Base-by-base conservation (phyloP, 2,329 filamentous ascomycete genomes). In the Magnaporthiopsis incrustans region DNA sequence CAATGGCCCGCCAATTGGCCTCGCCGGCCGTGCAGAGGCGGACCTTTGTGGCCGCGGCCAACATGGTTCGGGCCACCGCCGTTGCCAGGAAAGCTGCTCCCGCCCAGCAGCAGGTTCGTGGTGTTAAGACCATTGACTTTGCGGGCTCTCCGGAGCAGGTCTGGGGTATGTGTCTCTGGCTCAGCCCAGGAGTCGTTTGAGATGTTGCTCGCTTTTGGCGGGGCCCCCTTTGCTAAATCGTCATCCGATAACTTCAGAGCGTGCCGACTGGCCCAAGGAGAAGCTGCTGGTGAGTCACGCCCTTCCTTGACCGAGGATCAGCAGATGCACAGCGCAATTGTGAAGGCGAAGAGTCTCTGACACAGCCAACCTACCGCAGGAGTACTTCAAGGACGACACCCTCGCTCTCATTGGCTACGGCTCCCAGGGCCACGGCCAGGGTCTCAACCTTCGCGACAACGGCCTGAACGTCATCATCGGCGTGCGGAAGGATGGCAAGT, bases 311-410 rank as follows among this genome's bases (percentile, higher is more conserved):
- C 44, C 44, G 44, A n/a, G 44, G 22, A 53, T n/a, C 6, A 25
- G n/a, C 18, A 7, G 4, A 11, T 33, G 18, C 30, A 25, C 44
- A 15, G 15, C 27, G 57, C 18, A 62, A 32, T 3, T 27, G 11
- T 62, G 50, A 44, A 53, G 4, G 30, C 30, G 44, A 38, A 56
- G 56, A 62, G 26, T 60, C n/a, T 60, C 57, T 60, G 57, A 61
- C 58, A 60, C 60, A 58, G 18, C 18, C 50, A 22, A n/a, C 18
- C 6, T 59, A 64, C 33, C 62, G 27, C 71, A 97, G 91, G 92
- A 98, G 70, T 99, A 94, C 89, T 99, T 99, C 91, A 98, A 98
- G 88, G 87, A 99, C 82, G 95, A 99, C 81, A 98, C 94, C 71
- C 91, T 99, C 73, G 95, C 95, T 76, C 90, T 99, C 76, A 99